Percentiles rank a stretch among this genome's conserved stretches.
Evolutionary conservation across 1,284 basidiomycete genomes (phyloP).

Genomic region (Sporisorium reilianum): DNA sequence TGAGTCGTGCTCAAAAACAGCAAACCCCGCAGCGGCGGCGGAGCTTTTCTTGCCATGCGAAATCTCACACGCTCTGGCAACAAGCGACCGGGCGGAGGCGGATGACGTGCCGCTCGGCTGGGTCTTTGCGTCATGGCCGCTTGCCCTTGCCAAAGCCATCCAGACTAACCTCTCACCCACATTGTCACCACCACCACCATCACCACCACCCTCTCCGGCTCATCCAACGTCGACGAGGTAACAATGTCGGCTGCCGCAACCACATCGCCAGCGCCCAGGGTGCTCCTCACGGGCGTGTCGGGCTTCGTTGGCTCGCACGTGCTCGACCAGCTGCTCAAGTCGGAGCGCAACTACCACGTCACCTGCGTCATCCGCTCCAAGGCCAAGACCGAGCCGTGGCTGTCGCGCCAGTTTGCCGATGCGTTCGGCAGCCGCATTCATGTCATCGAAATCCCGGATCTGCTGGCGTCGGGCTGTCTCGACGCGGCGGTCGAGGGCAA

Average conservation of each 20-base stretch:
- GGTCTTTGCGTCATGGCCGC: not conserved
- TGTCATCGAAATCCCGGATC: constrained; percentile 31
- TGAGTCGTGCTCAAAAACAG: not conserved
- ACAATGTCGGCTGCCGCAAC: constrained; percentile 17
- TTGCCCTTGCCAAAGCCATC: not conserved
- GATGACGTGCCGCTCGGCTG: not conserved
- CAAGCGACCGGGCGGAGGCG: not conserved
- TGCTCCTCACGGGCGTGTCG: constrained; percentile 49
- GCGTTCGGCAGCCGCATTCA: constrained; percentile 20
- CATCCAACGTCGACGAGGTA: not conserved
- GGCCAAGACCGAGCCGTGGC: constrained; percentile 46
- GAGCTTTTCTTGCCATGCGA: not conserved
- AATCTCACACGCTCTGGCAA: not conserved
- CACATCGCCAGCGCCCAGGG: constrained; percentile 10
- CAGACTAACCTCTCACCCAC: not conserved
- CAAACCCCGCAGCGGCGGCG: not conserved
- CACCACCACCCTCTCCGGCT: too few species aligned
- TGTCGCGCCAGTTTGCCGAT: constrained; percentile 28
- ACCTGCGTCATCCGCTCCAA: constrained; percentile 44
- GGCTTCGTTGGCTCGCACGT: constrained; percentile 52
- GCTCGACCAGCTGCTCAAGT: constrained; percentile 40
- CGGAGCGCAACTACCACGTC: constrained; percentile 39
- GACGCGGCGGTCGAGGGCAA: constrained; percentile 31
- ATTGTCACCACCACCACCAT: not conserved
- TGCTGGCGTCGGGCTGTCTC: constrained; percentile 30